Base-by-base conservation (phyloP, 164 flowering plant genomes). In the Umbilicus rupestris region DNA sequence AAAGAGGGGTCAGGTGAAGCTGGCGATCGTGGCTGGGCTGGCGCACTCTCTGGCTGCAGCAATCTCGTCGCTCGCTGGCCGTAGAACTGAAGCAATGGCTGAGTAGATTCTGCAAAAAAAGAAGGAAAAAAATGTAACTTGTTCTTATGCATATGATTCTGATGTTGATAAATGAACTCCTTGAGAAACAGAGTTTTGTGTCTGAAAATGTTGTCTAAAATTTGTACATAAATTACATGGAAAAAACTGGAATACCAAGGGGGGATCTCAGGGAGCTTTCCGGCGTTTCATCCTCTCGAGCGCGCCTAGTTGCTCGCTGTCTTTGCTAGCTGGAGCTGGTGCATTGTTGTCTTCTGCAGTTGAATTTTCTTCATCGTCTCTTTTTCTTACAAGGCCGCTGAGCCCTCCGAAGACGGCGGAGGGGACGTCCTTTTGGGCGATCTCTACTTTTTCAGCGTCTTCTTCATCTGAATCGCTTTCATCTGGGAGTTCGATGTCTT, bases 401-500 rank as follows among this genome's bases (percentile, higher is more conserved):
- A 93, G 71, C 3, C 89, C 95, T 37, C 97, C 99, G 69, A 81
- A 94, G 7, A 94, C 97, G 9, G 95, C 92, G 64, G 69, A 46
- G 0, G 97, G 99, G 17, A 91, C 87, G 65, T 88, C 88, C 64
- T 85, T 89, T 28, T 91, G 97, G 5, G 84, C 80, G 39, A 94
- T 84, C 70, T 91, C 92, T 26, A 91, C 78, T 16, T 69, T 74
- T 0, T 83, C 91, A 28, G 80, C 89, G 1, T 84, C 89, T 35
- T 88, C 97, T 35, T 88, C 97, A 0, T 55, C 60, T 14, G 83
- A 76, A 17, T 85, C 95, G 60, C 83, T 81, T 7, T 82, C 98
- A 19, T 83, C 95, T 0, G 92, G 92, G 35, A 93, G 81, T 58
- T 89, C 95, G 39, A 94, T 91, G 16, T 91, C 98, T 66, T 94